Base-by-base conservation (phyloP, 805 yeast genomes). In the Nakazawaea ernobii region DNA sequence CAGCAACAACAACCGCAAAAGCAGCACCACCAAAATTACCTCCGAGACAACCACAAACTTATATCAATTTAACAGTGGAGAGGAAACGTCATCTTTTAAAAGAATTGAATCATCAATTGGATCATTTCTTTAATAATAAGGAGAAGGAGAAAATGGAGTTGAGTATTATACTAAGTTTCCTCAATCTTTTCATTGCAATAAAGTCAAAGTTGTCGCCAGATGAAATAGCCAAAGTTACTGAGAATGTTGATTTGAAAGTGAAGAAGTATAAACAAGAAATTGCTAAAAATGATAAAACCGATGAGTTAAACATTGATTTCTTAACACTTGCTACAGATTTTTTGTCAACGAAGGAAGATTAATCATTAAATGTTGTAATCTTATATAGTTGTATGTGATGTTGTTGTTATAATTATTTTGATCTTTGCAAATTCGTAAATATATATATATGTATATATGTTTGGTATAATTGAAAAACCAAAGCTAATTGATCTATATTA, bases 151-250 rank as follows among this genome's bases (percentile, higher is more conserved):
- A 64, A 13, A 58, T 63, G 4, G 57, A 61, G 14, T 61, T 79
- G 35, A 68, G 75, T 36, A 65, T 74, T 2, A 59, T 85, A 8
- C 63, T 81, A 36, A 75, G 82, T 4, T 80, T 74, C 60, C 61
- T 84, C 53, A 84, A 84, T 56, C 69, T 86, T 28, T 45, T 51
- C 35, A 40, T 45, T 17, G 43, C 43, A 1, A 35, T 49, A 13
- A 40, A 39, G 38, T 10, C 8, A 7, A 43, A 43, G 35, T 35
- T 51, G 30, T 26, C 46, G 7, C 30, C 26, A 10, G 42, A 40
- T 8, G 39, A 45, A 14, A 37, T 49, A 13, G 24, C 24, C 11
- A 13, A 8, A 8, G 37, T 49, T 5, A n/a, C 36, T 6, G 27
- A 35, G 1, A 27, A 17, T 10, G 43, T 49, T 20, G 43, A 35